phyloP scores from a whole-genome alignment of 257 asterid species.

The Plantago major region DNA sequence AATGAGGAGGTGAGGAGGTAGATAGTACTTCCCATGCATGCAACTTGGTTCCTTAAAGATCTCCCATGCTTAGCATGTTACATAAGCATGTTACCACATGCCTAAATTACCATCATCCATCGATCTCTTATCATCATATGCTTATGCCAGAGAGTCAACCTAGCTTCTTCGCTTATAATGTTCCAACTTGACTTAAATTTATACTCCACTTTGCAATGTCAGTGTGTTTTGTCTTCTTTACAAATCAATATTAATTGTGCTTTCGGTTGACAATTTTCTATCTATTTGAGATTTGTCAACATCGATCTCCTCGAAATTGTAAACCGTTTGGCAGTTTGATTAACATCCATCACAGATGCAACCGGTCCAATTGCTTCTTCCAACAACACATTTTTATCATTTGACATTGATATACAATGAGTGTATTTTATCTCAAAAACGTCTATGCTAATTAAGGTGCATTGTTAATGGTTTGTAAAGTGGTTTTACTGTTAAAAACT shows the following conservation, averaged over 20 bases:
- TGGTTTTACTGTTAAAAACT: too few species aligned
- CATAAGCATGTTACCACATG: constrained; percentile 58
- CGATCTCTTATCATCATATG: constrained; percentile 8
- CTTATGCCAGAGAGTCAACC: constrained; percentile 11
- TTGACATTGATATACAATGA: too few species aligned
- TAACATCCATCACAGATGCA: too few species aligned
- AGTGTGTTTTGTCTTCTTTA: neutral
- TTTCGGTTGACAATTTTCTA: neutral
- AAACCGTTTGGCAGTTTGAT: neutral
- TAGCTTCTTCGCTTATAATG: neutral
- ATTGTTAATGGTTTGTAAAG: too few species aligned
- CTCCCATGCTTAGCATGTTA: constrained; percentile 53
- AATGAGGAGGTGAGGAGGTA: constrained; percentile 30
- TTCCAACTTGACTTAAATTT: neutral
- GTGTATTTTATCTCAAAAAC: too few species aligned
- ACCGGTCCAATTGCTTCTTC: too few species aligned
- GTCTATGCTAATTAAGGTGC: too few species aligned
- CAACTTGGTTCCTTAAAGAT: constrained; percentile 43
- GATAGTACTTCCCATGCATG: neutral
- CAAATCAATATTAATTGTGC: constrained; percentile 6
- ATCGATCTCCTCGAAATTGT: constrained; percentile 1
- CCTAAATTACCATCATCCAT: constrained; percentile 2
- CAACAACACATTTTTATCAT: too few species aligned
- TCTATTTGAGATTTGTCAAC: neutral
- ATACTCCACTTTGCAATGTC: neutral